Base-by-base conservation (phyloP, 2,329 filamentous ascomycete genomes). In the Passalora sequoiae region DNA sequence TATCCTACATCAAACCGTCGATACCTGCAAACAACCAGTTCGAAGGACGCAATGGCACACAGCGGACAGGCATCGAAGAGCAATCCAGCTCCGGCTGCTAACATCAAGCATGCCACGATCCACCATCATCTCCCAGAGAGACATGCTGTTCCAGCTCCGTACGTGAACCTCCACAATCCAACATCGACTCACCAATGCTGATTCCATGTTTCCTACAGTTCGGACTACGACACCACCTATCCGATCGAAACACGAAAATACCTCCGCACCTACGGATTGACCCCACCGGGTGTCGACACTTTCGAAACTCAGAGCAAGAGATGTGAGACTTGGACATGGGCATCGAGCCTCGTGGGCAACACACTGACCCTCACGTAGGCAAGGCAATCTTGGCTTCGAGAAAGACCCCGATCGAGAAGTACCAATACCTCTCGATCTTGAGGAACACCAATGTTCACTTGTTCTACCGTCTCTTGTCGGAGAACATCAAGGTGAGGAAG, bases 401-500 rank as follows among this genome's bases (percentile, higher is more conserved):
- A 51, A 69, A 77, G 51, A 86, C 84, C 35, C 70, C 73, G 53
- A 80, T 92, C 59, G 86, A 91, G 75, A 87, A 86, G 71, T 91
- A 89, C 68, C 77, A 89, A 43, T 92, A 91, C 69, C 74, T 92
- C 64, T 86, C 83, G 32, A 75, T 78, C 53, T 69, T 91, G 66
- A 85, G 88, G 69, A 76, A 76, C 63, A 78, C 82, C 59, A 91
- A 89, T 64, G 76, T 80, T 50, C 83, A 91, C 65, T 77, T 92
- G 46, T 92, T 91, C 74, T 91, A 88, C 73, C 79, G 86, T 54
- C 75, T 91, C 50, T 73, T 91, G 51, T 84, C 88, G 53, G 79
- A 87, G 67, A 82, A 91, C 68, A 67, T 77, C 67, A 76, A 75
- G 70, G 73, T 75, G 54, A 32, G 50, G 22, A 24, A 36, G 17